These are phyloP conservation scores for Calocybe indica DNA, from an alignment of 768 basidiomycete genomes.

Conservation along the genomic window DNA sequence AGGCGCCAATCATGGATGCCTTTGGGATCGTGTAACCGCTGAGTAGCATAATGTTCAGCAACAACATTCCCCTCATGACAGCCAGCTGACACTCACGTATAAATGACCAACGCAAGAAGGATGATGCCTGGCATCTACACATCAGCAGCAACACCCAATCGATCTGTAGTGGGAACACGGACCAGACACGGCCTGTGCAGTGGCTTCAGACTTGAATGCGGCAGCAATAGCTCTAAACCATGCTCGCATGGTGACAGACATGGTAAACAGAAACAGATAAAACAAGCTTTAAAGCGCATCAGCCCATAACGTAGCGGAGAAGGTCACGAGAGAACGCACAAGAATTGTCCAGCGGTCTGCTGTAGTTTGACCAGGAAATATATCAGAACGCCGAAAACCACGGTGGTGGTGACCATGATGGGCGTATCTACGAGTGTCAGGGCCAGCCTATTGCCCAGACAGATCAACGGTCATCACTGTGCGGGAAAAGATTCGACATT, in stretches of 20 bases:
- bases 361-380: slow-evolving; percentile 64
- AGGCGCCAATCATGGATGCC: slow-evolving; percentile 59
- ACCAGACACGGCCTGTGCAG: slow-evolving; percentile 48
- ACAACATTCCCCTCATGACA: not conserved
- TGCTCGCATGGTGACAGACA: slow-evolving; percentile 63
- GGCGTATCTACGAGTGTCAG: slow-evolving; percentile 59
- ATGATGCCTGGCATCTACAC: slow-evolving; percentile 19
- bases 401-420: slow-evolving; percentile 40
- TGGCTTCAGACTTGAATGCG: slow-evolving; percentile 49
- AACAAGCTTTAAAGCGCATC: slow-evolving; percentile 35
- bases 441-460: slow-evolving; percentile 34
- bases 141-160: too few species aligned
- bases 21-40: slow-evolving; percentile 55
- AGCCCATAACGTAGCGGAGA: not conserved
- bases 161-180: not conserved
- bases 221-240: slow-evolving; percentile 71
- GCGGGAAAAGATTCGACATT: slow-evolving; percentile 9
- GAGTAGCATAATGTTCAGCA: not conserved
- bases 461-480: not conserved
- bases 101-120: slow-evolving; percentile 49
- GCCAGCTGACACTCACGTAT: slow-evolving; percentile 34
- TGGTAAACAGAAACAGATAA: slow-evolving; percentile 50
- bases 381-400: slow-evolving; percentile 41
- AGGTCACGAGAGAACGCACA: slow-evolving; percentile 35
- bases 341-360: slow-evolving; percentile 51